Conservation (phyloP, 169 alveolate genomes). For the Theileria annulata region DNA sequence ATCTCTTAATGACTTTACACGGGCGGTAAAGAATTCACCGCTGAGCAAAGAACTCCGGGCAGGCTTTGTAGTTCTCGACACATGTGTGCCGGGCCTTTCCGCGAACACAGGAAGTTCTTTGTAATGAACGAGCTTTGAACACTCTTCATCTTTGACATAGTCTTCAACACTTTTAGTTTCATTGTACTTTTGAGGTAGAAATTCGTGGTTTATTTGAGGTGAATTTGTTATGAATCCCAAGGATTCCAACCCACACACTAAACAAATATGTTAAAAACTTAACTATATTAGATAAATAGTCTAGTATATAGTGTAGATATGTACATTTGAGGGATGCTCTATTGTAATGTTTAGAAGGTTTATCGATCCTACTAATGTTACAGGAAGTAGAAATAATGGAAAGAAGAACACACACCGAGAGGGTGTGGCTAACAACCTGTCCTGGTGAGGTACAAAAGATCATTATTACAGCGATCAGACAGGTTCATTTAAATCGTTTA, state of each 20-base stretch:
- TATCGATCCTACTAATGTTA: conserved; percentile 20
- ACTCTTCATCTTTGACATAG: neutral
- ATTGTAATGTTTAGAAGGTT: neutral
- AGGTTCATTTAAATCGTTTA: conserved; percentile 5
- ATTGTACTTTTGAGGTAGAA: neutral
- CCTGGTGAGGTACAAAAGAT: neutral
- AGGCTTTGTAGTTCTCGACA: neutral
- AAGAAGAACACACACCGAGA: conserved; percentile 4
- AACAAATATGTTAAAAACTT: neutral
- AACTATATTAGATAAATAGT: no score
- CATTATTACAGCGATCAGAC: neutral
- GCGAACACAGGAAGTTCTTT: neutral
- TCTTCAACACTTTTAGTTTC: neutral
- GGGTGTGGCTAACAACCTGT: conserved; percentile 6
- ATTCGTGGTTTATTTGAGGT: neutral
- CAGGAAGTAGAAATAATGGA: neutral
- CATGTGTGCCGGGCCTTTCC: conserved; percentile 7
- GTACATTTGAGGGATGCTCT: neutral
- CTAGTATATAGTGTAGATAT: neutral
- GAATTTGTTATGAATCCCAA: neutral
- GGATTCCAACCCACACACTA: conserved; percentile 32
- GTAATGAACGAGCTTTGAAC: neutral
- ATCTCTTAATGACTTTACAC: neutral
- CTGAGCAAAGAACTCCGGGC: neutral
- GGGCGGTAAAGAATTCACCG: conserved; percentile 1